Evolutionary conservation across 441 rosid genomes (phyloP).

Genomic region (Erodium texanum): DNA sequence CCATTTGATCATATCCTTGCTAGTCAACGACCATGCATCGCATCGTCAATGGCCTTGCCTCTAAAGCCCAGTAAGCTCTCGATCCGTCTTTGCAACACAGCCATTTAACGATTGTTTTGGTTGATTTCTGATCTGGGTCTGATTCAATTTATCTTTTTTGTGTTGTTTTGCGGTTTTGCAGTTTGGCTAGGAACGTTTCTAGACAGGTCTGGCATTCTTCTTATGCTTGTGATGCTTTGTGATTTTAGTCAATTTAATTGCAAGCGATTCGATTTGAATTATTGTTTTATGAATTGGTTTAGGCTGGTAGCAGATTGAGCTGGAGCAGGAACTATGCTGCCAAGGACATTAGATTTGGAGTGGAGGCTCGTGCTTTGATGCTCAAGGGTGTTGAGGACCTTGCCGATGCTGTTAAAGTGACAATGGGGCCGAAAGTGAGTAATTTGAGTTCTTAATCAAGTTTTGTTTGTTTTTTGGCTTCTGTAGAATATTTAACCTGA

Average conservation of each 20-base stretch:
- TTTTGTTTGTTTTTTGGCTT: no score
- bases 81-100: neutral
- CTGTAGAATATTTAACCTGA: no score
- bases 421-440: constrained; percentile 91
- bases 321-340: constrained; percentile 66
- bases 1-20: neutral
- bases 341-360: constrained; percentile 66
- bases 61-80: constrained; percentile 1
- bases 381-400: constrained; percentile 87
- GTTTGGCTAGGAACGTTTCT: neutral
- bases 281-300: constrained; percentile 13
- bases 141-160: neutral
- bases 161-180: neutral
- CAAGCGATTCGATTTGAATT: constrained; percentile 5
- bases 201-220: neutral
- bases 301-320: constrained; percentile 44
- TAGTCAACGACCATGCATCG: neutral
- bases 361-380: constrained; percentile 80
- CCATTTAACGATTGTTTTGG: neutral
- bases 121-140: neutral
- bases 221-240: neutral
- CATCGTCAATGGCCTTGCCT: neutral
- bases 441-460: neutral
- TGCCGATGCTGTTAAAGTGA: constrained; percentile 87
- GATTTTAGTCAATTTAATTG: neutral